Conservation (phyloP, 1,284 basidiomycete species). For the Irpex sp. region DNA sequence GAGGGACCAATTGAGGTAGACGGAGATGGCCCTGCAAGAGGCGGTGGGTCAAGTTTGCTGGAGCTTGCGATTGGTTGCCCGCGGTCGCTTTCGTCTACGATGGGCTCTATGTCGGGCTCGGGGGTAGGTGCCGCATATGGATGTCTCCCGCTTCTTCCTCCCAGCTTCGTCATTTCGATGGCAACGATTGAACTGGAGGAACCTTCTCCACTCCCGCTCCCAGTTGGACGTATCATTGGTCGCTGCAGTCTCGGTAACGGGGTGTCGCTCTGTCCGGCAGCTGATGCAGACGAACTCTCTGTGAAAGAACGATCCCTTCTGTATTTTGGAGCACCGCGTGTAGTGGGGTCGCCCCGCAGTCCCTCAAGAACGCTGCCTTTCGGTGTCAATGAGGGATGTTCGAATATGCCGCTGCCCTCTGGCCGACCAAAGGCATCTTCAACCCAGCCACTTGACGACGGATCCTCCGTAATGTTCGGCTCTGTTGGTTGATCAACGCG, state of each 20-base stretch:
- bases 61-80: not conserved
- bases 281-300: not conserved
- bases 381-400: not conserved
- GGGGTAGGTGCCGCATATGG: constrained; percentile 7
- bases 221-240: not conserved
- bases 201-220: too few relatives aligned
- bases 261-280: not conserved
- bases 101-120: constrained; percentile 4
- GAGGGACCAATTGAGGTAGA: not conserved
- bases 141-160: not conserved
- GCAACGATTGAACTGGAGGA: not conserved
- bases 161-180: not conserved
- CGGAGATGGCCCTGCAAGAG: not conserved
- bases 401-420: not conserved
- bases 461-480: constrained; percentile 14
- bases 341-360: not conserved
- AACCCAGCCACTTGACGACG: constrained; percentile 19
- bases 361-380: not conserved
- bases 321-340: not conserved
- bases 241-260: not conserved
- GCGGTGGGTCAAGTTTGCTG: not conserved
- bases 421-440: constrained; percentile 13
- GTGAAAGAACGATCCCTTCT: not conserved
- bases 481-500: constrained; percentile 9
- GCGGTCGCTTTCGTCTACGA: not conserved